These are phyloP conservation scores for Fulvia fulva DNA, from an alignment of 2,329 filamentous ascomycete species.

Conservation along the genomic window DNA sequence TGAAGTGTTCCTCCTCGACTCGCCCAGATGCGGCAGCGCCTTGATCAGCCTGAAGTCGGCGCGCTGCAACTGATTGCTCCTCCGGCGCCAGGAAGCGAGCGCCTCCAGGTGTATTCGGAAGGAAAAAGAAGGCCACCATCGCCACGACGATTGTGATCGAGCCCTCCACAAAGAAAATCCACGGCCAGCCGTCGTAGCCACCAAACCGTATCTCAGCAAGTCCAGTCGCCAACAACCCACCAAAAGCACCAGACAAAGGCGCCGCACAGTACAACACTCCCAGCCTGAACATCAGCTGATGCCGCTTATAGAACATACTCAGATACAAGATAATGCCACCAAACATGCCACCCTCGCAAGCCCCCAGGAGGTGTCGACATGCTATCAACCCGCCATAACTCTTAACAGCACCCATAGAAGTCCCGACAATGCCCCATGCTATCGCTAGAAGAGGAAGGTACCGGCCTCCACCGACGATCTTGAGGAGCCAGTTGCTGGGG, in stretches of 20 bases:
- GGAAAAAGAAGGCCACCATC: constrained; percentile 51
- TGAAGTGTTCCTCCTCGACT: constrained; percentile 34
- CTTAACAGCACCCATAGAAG: constrained; percentile 41
- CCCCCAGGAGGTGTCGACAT: constrained; percentile 39
- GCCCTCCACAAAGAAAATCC: constrained; percentile 41
- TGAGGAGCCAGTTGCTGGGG: constrained; percentile 40
- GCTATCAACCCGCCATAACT: constrained; percentile 40
- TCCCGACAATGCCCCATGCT: constrained; percentile 39
- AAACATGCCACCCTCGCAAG: constrained; percentile 40
- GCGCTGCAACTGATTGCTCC: constrained; percentile 30
- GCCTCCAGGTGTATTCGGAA: constrained; percentile 51
- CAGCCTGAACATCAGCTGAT: constrained; percentile 40
- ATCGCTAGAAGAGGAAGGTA: constrained; percentile 40
- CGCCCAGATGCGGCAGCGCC: constrained; percentile 25
- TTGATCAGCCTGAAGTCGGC: constrained; percentile 32
- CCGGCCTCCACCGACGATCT: constrained; percentile 38
- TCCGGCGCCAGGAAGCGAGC: constrained; percentile 37
- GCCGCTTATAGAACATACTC: constrained; percentile 41
- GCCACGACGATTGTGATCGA: constrained; percentile 55
- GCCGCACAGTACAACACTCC: constrained; percentile 35
- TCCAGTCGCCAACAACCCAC: constrained; percentile 42
- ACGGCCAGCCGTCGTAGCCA: constrained; percentile 40
- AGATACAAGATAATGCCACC: constrained; percentile 42
- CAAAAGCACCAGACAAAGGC: constrained; percentile 40
- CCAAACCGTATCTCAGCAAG: constrained; percentile 38